Evolutionary conservation across 2,329 filamentous ascomycete genomes (phyloP).

Genomic region (Atkinsonella hypoxylon): DNA sequence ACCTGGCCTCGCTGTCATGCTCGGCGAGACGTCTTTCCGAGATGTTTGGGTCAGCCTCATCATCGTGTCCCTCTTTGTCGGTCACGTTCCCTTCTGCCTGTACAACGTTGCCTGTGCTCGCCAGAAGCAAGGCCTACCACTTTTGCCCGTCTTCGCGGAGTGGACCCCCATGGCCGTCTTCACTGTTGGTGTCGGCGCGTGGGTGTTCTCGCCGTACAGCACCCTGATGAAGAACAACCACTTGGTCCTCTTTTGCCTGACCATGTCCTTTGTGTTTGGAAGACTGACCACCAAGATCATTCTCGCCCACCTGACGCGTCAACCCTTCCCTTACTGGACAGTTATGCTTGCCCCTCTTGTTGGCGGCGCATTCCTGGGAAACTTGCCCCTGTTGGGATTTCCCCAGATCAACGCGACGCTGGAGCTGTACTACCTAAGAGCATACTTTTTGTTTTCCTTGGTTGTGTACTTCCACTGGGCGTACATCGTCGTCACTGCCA

Average conservation of each 20-base stretch:
- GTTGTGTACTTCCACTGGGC: conserved; percentile 93
- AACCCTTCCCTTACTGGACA: conserved; percentile 96
- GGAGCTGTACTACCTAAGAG: conserved; percentile 73
- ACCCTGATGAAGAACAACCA: conserved; percentile 72
- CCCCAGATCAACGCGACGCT: conserved; percentile 49
- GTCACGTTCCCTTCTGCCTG: conserved; percentile 82
- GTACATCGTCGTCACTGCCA: conserved; percentile 76
- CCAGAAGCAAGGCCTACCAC: conserved; percentile 55
- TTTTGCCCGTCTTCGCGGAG: conserved; percentile 78
- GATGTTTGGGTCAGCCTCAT: conserved; percentile 80
- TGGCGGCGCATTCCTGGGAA: conserved; percentile 70
- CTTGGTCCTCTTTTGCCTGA: conserved; percentile 82
- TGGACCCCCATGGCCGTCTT: conserved; percentile 88
- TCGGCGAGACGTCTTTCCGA: conserved; percentile 63
- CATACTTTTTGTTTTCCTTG: conserved; percentile 70
- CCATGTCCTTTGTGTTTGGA: conserved; percentile 93
- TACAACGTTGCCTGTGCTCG: conserved; percentile 74
- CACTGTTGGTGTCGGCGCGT: conserved; percentile 60
- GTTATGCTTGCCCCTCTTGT: conserved; percentile 79
- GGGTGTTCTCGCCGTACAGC: conserved; percentile 86
- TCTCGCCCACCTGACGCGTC: conserved; percentile 81
- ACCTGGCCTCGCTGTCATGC: conserved; percentile 40
- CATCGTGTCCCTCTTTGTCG: conserved; percentile 49
- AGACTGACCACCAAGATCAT: conserved; percentile 99
- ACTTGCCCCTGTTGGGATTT: conserved; percentile 68